Base-by-base conservation (phyloP, 495 filamentous ascomycete genomes). In the Daldinia caldariorum region DNA sequence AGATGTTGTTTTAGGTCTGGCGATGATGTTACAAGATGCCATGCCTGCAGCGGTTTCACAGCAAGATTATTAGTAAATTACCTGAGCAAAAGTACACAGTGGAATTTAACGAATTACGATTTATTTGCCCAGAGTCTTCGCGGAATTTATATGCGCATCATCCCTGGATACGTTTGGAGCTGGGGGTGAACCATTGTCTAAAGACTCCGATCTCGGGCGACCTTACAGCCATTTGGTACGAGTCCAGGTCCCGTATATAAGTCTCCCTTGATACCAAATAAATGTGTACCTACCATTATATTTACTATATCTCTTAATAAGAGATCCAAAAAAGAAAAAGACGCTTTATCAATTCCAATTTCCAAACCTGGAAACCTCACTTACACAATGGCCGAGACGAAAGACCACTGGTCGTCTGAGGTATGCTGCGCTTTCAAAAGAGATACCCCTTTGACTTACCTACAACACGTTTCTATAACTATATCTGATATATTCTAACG, bases 391-490 rank as follows among this genome's bases (percentile, higher is more conserved):
- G 66, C 76, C 10, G 53, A 75, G 0, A 70, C 74, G 32, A 79
- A 83, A 71, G 88, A 90, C 57, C 81, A 87, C 70, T 90, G 88
- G 88, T 87, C 85, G 6, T 79, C 85, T 0, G 81, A 86, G 78
- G 88, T 86, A 76, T 50, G 73, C 64, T 45, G 8, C 41, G 4
- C 4, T 26, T 26, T 26, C 26, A 26, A 26, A 14, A 18, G 20
- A 47, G 20, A 10, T 39, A 53, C 20, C 14, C 3, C 1, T 14
- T 53, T 1, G 22, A 8, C 8, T 14, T 29, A 8, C 8, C 6
- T 29, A 10, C 3, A 3, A 22, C 20, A 12, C 18, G n/a, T n/a
- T 32, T 56, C 1, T 22, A 3, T 22, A 26, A 26, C 26, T 26
- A 26, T 26, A 26, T 26, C 26, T 26, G 26, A n/a, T 41, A 59